Evolutionary conservation across 1,139 yeast species (phyloP), one percentile per base, ranked within the genome.

Genomic region (Blastobotrys apis): DNA sequence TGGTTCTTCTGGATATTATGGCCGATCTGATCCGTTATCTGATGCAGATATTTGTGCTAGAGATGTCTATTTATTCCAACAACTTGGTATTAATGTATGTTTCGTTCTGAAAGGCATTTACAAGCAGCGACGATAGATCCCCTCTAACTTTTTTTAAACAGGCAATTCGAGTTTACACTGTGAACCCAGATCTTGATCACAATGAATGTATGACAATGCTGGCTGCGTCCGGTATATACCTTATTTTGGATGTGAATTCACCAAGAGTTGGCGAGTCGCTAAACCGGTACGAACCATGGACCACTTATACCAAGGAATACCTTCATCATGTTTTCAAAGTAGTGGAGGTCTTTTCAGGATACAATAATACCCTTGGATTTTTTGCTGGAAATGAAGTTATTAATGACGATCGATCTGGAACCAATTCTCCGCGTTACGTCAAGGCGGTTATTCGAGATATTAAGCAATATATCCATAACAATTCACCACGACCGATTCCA

Each of bases 381-480:
- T 86, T 92, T 66, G 95, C 96, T 6, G 98, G 97, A 1, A 92
- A 92, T 65, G 98, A 92, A 65, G 75, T 92, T 39, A 71, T 92
- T 45, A 90, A 92, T 62, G 97, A 90, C 61, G 75, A 73, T 47
- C 65, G 70, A 29, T 86, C 96, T 2, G 58, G 59, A 5, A 41
- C 45, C 60, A 52, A 42, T 26, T 49, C 53, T 0, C 88, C 94
- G 0, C 68, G 70, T 2, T 92, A 79, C 60, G 73, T 92, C 44
- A 92, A 90, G 65, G 92, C 90, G 1, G 76, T 90, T 30, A 75
- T 88, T 9, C 74, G 94, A 47, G 97, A 92, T 66, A 76, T 90
- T 71, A 92, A 92, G 67, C 63, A 68, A 30, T 92, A 84, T 64
- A 81, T 88, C 53, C 64, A 69, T 30, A 58, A 63, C 23, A 78